These are phyloP conservation scores for Eucalyptus guilfoylei DNA, from an alignment of 345 rosid genomes.

Conservation along the genomic window DNA sequence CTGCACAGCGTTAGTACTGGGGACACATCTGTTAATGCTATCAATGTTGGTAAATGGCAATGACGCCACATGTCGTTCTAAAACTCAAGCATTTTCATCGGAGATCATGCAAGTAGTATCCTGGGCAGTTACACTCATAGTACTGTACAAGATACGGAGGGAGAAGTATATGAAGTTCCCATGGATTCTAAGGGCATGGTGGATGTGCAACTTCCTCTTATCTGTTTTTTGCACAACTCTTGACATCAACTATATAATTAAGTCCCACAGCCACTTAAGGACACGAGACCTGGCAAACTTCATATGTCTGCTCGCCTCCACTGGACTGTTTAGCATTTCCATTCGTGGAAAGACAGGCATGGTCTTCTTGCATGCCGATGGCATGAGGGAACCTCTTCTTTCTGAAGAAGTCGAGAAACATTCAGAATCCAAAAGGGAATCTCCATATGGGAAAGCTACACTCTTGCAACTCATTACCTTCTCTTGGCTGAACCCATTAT, in stretches of 20 bases:
- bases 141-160: slow-evolving; percentile 16
- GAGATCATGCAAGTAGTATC: slow-evolving; percentile 37
- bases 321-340: slow-evolving; percentile 35
- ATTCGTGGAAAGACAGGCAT: slow-evolving; percentile 61
- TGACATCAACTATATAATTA: slow-evolving; percentile 8
- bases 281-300: slow-evolving; percentile 37
- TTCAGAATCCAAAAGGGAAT: slow-evolving; percentile 10
- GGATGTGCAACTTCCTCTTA: slow-evolving; percentile 69
- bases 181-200: slow-evolving; percentile 72
- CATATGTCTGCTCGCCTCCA: slow-evolving; percentile 34
- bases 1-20: slow-evolving; percentile 30
- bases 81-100: slow-evolving; percentile 21
- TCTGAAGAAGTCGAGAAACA: slow-evolving; percentile 11
- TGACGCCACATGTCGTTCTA: slow-evolving; percentile 23
- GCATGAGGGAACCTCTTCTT: slow-evolving; percentile 47
- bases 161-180: slow-evolving; percentile 32
- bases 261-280: slow-evolving; percentile 11
- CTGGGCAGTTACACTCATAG: slow-evolving; percentile 30
- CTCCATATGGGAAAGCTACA: slow-evolving; percentile 66
- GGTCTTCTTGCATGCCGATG: slow-evolving; percentile 1
- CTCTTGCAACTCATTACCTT: slow-evolving; percentile 70
- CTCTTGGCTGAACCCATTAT: slow-evolving; percentile 87
- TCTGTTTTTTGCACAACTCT: slow-evolving; percentile 18
- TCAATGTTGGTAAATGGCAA: slow-evolving; percentile 25
- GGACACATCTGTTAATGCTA: slow-evolving; percentile 30